Conservation (phyloP, 1,284 basidiomycete genomes). For the Erythrobasidium hasegawianum region DNA sequence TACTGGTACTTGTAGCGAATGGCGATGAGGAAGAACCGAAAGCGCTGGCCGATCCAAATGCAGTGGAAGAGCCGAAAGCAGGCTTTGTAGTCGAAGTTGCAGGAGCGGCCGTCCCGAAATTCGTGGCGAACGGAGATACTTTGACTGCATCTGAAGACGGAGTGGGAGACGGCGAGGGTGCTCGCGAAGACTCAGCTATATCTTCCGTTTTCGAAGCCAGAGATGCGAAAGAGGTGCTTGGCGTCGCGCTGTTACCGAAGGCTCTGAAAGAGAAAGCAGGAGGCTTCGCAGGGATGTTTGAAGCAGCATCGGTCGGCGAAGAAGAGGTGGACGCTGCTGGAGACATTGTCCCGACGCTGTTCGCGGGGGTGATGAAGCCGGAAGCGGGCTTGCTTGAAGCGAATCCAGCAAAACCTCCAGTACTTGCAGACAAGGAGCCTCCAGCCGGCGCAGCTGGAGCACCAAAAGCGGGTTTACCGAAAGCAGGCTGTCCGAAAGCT, state of each 20-base stretch:
- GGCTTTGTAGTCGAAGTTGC: constrained; percentile 3
- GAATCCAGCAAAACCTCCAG: constrained; percentile 30
- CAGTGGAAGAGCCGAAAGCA: constrained; percentile 9
- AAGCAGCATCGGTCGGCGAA: background rate
- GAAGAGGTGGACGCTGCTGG: background rate
- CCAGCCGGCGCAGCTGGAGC: constrained; percentile 5
- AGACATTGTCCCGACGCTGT: background rate
- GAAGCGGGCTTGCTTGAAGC: constrained; percentile 5
- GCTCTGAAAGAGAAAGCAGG: background rate
- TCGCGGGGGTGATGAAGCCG: constrained; percentile 24
- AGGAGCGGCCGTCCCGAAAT: constrained; percentile 7
- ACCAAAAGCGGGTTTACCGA: constrained; percentile 33
- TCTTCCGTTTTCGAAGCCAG: background rate
- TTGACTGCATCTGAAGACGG: background rate
- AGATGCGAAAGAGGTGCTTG: constrained; percentile 15
- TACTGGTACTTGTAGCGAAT: background rate
- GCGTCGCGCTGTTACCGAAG: background rate
- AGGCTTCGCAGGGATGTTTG: background rate
- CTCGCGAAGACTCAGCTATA: constrained; percentile 2
- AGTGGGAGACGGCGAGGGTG: constrained; percentile 1
- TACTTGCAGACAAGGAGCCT: background rate
- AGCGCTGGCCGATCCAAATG: background rate
- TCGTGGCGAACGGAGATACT: constrained; percentile 5
- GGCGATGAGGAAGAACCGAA: background rate
- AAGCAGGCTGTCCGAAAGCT: constrained; percentile 33